Conservation (phyloP, 2,329 filamentous ascomycete genomes). For the Exophiala xenobiotica region DNA sequence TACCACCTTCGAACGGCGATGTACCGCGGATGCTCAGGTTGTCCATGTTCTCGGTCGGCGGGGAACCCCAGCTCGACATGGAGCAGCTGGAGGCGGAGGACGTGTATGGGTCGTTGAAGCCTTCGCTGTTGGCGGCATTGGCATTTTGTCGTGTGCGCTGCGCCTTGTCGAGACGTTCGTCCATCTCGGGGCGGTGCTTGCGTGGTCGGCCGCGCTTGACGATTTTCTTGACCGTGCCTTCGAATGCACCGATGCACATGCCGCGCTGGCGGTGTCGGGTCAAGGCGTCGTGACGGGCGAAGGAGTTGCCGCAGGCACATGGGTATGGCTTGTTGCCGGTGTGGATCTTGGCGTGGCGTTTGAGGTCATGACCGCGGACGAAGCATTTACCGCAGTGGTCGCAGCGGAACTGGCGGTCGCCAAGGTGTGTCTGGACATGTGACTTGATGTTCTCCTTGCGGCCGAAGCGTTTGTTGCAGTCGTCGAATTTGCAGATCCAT, state of each 20-base stretch:
- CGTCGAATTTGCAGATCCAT: slow-evolving; percentile 73
- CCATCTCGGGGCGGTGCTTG: slow-evolving; percentile 61
- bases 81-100: slow-evolving; percentile 40
- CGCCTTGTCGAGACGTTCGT: slow-evolving; percentile 58
- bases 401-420: slow-evolving; percentile 92
- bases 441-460: slow-evolving; percentile 98
- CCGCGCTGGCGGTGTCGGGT: slow-evolving; percentile 92
- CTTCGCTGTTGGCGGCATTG: slow-evolving; percentile 5
- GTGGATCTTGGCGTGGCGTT: slow-evolving; percentile 96
- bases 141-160: slow-evolving; percentile 47
- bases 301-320: slow-evolving; percentile 90
- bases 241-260: slow-evolving; percentile 94
- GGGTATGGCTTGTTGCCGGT: slow-evolving; percentile 93
- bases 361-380: slow-evolving; percentile 93
- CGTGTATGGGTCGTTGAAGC: slow-evolving; percentile 36
- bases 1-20: slow-evolving; percentile 34
- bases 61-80: slow-evolving; percentile 42
- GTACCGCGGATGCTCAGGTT: slow-evolving; percentile 40
- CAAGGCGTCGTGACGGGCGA: slow-evolving; percentile 90
- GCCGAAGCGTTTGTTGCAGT: slow-evolving; percentile 88
- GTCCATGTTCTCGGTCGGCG: slow-evolving; percentile 43
- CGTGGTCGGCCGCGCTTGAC: slow-evolving; percentile 66
- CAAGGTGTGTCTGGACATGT: slow-evolving; percentile 95
- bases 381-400: slow-evolving; percentile 94
- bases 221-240: slow-evolving; percentile 69